Base-by-base conservation (phyloP, 352 stramenopile species). In the Globisporangium alternatum region DNA sequence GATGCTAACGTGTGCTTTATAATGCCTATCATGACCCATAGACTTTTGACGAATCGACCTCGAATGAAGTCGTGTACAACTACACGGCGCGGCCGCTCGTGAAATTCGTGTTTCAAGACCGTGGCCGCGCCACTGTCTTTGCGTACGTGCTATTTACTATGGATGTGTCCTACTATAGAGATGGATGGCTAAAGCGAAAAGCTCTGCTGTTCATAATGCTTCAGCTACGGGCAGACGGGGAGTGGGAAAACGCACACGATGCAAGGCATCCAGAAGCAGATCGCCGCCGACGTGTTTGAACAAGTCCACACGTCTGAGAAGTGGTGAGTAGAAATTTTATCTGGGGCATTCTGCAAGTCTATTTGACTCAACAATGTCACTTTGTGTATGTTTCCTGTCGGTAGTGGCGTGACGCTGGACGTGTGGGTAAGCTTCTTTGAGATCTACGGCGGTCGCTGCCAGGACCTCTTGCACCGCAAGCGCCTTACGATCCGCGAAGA, bases 341-440 rank as follows among this genome's bases (percentile, higher is more conserved):
- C n/a, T 15, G 55, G 10, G 9, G 7, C n/a, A 56, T 28, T 22
- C 10, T 25, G 22, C 15, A n/a, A 39, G n/a, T 9, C 17, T 39
- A 39, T 22, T n/a, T 56, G 9, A 25, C 49, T 15, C 28, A 17
- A 21, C 2, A 10, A 56, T 39, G 17, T 17, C 39, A 21, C 22
- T 37, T 22, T 37, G 8, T 21, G 12, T 43, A 7, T 55, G 49
- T 28, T 65, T 35, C 19, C 3, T 33, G 35, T 44, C 6, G 4
- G 19, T 35, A 84, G 76, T 3, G 81, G 74, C 30, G 75, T 85
- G 41, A 68, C 85, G 12, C 63, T 98, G 37, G 83, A 89, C 39
- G 86, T 98, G 9, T 93, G 86, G 51, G 85, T 98, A 55, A 98
- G 90, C 37, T 97, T 98, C 41, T 99, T 98, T 66, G 97, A 99